phyloP scores from a whole-genome alignment of 345 rosid species.

The Bruguiera parviflora region DNA sequence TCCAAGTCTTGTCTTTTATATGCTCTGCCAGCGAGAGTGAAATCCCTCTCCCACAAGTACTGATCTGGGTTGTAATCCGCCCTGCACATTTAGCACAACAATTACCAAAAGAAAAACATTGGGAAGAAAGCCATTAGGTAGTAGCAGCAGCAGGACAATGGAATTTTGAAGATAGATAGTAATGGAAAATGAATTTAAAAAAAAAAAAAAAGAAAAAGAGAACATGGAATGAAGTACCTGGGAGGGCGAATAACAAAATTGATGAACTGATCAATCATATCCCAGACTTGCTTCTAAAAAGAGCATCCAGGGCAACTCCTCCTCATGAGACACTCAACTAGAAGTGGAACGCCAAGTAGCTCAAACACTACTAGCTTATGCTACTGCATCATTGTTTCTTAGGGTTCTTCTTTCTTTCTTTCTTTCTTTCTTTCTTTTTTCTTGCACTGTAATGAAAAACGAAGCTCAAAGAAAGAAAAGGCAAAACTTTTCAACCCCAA shows the following conservation, averaged over 20 bases:
- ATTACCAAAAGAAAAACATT: not conserved
- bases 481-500: not conserved
- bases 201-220: not conserved
- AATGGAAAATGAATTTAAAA: not conserved
- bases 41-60: slow-evolving; percentile 36
- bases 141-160: not conserved
- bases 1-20: slow-evolving; percentile 36
- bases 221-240: slow-evolving; percentile 41
- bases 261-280: slow-evolving; percentile 95
- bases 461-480: not conserved
- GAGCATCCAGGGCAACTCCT: slow-evolving; percentile 9
- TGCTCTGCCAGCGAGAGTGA: slow-evolving; percentile 28
- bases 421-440: no score
- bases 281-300: slow-evolving; percentile 6
- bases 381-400: not conserved
- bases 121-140: not conserved
- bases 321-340: not conserved
- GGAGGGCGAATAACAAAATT: slow-evolving; percentile 98
- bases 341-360: not conserved
- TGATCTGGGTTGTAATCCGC: slow-evolving; percentile 37
- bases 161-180: not conserved
- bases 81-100: slow-evolving; percentile 13
- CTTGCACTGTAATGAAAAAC: not conserved
- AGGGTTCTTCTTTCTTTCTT: not conserved
- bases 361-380: not conserved